Base-by-base conservation (phyloP, 805 yeast genomes). In the Ogataea paraovalis region DNA sequence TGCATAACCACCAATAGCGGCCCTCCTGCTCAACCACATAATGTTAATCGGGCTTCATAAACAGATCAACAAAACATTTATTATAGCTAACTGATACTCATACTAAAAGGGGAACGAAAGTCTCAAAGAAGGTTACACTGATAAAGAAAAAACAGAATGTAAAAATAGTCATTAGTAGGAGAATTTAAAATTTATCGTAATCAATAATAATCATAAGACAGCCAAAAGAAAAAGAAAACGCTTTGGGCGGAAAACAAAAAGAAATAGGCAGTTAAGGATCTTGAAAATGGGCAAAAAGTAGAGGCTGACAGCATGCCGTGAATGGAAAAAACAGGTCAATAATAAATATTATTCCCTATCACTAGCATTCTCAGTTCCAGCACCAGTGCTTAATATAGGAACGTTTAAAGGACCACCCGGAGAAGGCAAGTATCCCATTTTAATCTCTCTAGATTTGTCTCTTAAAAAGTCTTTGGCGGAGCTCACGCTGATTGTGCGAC, bases 391-490 rank as follows among this genome's bases (percentile, higher is more conserved):
- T 16, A 16, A 16, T n/a, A 18, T 18, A 34, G 38, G 38, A 6
- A 20, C 16, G 16, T 7, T 34, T n/a, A 18, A 4, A 16, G 38
- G 16, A 34, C 6, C 8, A 16, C 38, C 38, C 10, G 21, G 12
- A 32, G 18, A 7, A 16, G 38, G 20, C 19, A 34, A 7, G 12
- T 39, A 45, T 2, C 42, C 33, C 4, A 38, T 36, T 13, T 45
- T 37, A 3, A 43, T 22, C 42, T 60, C 62, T 25, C 53, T 48
- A n/a, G 59, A 48, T 38, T 48, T 60, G 4, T 50, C 51, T 34
- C 42, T 43, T 14, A 62, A 30, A 19, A 62, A 55, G 33, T 61
- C 65, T 13, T 48, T 54, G 4, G 62, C 62, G 2, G 67, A 59
- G 27, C 63, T 56, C n/a, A 61, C 52, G 37, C 56, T 58, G 16